Evolutionary conservation across 108 stramenopile species (phyloP).

Genomic region (Pseudonitzschia pungens): DNA sequence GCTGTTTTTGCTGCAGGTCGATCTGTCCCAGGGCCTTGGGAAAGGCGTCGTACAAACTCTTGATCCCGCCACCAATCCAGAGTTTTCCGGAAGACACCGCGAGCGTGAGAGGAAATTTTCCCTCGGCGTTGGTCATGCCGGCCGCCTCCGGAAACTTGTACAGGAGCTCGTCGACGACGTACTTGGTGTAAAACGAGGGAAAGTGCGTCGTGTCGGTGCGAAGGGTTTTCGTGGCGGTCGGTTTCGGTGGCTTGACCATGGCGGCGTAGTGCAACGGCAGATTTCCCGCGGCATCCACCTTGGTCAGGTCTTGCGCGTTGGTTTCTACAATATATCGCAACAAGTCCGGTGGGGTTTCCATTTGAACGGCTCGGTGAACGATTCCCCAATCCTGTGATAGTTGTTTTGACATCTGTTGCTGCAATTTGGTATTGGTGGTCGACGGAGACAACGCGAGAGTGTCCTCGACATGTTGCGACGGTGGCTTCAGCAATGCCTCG

Average conservation of each 20-base stretch:
- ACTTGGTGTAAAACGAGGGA: constrained; percentile 76
- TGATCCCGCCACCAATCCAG: constrained; percentile 88
- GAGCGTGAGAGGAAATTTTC: constrained; percentile 65
- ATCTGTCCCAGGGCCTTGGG: constrained; percentile 66
- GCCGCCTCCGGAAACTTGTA: constrained; percentile 86
- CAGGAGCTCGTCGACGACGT: constrained; percentile 81
- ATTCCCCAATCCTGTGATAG: constrained; percentile 41
- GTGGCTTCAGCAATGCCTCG: constrained; percentile 57
- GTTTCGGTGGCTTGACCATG: constrained; percentile 38
- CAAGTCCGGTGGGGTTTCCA: constrained; percentile 78
- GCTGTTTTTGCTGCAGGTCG: constrained; percentile 49
- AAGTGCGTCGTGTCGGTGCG: constrained; percentile 20
- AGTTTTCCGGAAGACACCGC: constrained; percentile 77
- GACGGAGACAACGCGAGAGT: neutral
- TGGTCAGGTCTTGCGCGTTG: constrained; percentile 74
- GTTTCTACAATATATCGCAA: constrained; percentile 86
- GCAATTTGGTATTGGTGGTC: neutral
- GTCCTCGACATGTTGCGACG: constrained; percentile 7
- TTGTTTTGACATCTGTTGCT: neutral
- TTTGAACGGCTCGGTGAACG: constrained; percentile 78
- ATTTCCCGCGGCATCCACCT: constrained; percentile 59
- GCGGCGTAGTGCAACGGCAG: constrained; percentile 86
- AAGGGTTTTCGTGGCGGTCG: neutral
- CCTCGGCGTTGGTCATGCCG: constrained; percentile 50
- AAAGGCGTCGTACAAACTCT: constrained; percentile 74